Base-by-base conservation (phyloP, 2,329 filamentous ascomycete genomes). In the Zymoseptoria tritici region DNA sequence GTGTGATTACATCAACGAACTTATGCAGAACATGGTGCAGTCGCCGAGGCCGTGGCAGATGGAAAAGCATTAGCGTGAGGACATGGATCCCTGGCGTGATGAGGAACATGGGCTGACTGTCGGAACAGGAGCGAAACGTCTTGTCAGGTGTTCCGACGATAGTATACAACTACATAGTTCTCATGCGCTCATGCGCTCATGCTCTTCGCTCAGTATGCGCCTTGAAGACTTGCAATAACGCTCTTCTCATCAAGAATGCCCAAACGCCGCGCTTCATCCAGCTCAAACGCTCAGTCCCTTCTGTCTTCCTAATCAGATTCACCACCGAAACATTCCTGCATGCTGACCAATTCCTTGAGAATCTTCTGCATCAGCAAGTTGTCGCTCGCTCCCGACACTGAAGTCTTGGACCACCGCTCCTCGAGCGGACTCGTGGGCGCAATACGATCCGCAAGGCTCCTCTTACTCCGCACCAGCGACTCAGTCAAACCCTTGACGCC, bases 401-500 rank as follows among this genome's bases (percentile, higher is more conserved):
- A 77, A 55, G 72, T 63, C 61, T 74, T 79, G 11, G 73, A 71
- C 76, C 82, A 86, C 64, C 86, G 86, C 51, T 83, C 78, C 75
- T 96, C 91, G 62, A 87, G 83, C 68, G 87, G 82, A 26, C 84
- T 89, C 20, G 89, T 80, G 0, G 91, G 85, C 55, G 92, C 79
- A 54, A 96, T 83, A 26, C 89, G 81, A 64, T 90, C 86, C 56
- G 87, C 82, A 58, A 97, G 77, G 57, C 87, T 77, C 65, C 85
- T 84, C 60, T 85, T 82, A 36, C 64, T 66, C 57, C 86, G 86
- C 26, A 84, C 81, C 42, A 97, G 77, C 81, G 89, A 89, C 66
- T 96, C 90, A 4, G 95, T 84, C 68, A 94, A 91, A 71, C 96
- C 92, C 64, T 88, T 82, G 53, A 95, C 82, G 1, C 80, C 80